A percentile compares a stretch with the other conserved stretches of the same genome.
phyloP scores from a whole-genome alignment of 75 land plant species.

The Pinus albicaulis region DNA sequence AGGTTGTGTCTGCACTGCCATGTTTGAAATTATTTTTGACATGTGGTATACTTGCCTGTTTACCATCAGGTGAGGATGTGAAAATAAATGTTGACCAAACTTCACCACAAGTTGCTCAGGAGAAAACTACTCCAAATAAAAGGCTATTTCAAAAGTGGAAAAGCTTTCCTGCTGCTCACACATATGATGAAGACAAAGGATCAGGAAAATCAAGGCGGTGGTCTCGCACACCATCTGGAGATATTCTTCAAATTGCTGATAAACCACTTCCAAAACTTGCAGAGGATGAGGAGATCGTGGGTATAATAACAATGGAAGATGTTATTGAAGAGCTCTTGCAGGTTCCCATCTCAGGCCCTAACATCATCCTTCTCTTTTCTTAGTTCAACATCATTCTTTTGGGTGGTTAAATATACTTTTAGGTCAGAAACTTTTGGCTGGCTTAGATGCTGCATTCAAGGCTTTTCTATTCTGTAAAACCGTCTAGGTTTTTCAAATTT shows the following conservation, averaged over 20 bases:
- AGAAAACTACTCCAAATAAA: conserved; percentile 20
- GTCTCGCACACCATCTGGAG: conserved; percentile 38
- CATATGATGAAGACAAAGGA: conserved; percentile 14
- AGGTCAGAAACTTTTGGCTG: too few relatives aligned
- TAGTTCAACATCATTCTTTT: neutral
- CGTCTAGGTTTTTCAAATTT: too few relatives aligned
- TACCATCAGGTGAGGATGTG: conserved; percentile 26
- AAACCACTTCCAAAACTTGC: conserved; percentile 40
- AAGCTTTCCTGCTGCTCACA: conserved; percentile 34
- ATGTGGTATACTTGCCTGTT: neutral
- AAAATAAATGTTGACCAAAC: conserved; percentile 42
- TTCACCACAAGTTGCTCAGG: conserved; percentile 8
- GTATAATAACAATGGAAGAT: conserved; percentile 71
- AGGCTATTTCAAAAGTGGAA: conserved; percentile 35
- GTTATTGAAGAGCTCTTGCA: conserved; percentile 70
- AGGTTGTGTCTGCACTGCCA: neutral
- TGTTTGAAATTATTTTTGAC: neutral
- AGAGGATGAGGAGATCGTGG: conserved; percentile 83
- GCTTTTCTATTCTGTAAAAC: conserved; percentile 12
- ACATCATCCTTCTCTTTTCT: neutral
- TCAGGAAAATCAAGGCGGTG: conserved; percentile 50
- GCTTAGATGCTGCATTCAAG: too few relatives aligned
- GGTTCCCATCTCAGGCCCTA: conserved; percentile 19
- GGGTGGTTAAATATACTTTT: too few relatives aligned
- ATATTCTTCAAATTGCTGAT: conserved; percentile 62